phyloP scores from a whole-genome alignment of 2,329 filamentous ascomycete species.

The Dendrostoma leiphaemia region DNA sequence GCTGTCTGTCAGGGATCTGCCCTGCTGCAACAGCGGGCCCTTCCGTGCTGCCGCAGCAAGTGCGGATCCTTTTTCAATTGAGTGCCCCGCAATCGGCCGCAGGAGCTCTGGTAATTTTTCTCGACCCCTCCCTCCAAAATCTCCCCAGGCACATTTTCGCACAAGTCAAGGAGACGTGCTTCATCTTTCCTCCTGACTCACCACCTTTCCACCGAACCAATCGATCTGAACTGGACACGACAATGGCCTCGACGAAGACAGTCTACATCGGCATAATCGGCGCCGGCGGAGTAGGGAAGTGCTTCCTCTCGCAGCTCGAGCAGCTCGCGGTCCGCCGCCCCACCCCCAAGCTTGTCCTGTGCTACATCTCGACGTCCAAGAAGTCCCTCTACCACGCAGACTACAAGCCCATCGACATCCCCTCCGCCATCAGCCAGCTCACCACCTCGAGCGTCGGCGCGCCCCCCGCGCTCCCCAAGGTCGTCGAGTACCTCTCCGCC shows the following conservation, averaged over 20 bases:
- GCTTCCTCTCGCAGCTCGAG: constrained; percentile 81
- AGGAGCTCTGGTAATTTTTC: constrained; percentile 24
- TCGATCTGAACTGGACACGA: background rate
- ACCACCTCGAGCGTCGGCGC: constrained; percentile 29
- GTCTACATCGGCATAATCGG: constrained; percentile 50
- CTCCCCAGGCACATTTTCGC: background rate
- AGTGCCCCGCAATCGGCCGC: constrained; percentile 27
- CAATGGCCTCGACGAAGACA: constrained; percentile 31
- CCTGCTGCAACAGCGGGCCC: constrained; percentile 4
- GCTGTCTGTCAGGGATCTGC: constrained; percentile 2
- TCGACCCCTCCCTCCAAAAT: constrained; percentile 18
- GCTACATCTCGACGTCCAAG: constrained; percentile 83
- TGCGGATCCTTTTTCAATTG: background rate
- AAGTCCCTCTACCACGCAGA: constrained; percentile 75
- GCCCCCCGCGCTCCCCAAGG: constrained; percentile 65
- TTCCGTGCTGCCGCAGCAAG: constrained; percentile 2
- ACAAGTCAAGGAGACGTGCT: no score
- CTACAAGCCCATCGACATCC: constrained; percentile 65
- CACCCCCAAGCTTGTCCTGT: constrained; percentile 69
- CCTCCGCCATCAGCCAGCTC: constrained; percentile 15
- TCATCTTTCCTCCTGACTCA: no score
- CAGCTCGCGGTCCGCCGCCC: constrained; percentile 64
- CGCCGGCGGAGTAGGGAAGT: constrained; percentile 88
- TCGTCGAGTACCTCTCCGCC: constrained; percentile 73
- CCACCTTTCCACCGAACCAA: background rate